A percentile compares a stretch with the other conserved stretches of the same genome.
Evolutionary conservation across 2,329 filamentous ascomycete genomes (phyloP).

Genomic region (Alternaria consortialis): DNA sequence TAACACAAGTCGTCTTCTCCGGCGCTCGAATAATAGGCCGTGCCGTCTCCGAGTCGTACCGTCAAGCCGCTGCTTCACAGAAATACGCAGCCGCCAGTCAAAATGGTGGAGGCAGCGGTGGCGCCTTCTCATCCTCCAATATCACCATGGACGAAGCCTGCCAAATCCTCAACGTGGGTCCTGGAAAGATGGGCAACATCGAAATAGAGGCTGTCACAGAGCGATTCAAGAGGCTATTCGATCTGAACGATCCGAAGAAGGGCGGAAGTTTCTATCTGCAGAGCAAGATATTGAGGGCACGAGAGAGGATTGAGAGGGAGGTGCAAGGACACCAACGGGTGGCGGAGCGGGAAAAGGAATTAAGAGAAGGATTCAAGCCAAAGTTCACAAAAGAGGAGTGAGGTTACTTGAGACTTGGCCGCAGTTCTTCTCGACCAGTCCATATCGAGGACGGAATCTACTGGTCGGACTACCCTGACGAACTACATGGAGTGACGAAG

Average conservation of each 20-base stretch:
- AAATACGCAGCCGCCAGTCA: conserved; percentile 79
- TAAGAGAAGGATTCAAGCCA: conserved; percentile 88
- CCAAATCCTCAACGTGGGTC: conserved; percentile 95
- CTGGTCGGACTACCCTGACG: neutral
- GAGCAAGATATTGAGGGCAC: conserved; percentile 91
- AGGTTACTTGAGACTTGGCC: conserved; percentile 9
- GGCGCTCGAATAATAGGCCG: conserved; percentile 91
- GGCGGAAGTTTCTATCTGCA: conserved; percentile 98
- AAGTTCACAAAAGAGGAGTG: conserved; percentile 85
- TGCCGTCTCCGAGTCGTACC: conserved; percentile 93
- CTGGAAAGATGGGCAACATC: conserved; percentile 78
- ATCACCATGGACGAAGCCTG: conserved; percentile 96
- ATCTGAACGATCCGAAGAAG: conserved; percentile 92
- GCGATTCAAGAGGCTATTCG: conserved; percentile 93
- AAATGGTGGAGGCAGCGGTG: conserved; percentile 57
- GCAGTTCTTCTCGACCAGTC: neutral
- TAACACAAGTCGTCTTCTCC: conserved; percentile 91
- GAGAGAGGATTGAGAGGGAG: conserved; percentile 92
- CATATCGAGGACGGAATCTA: neutral
- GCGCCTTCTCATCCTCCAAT: conserved; percentile 69
- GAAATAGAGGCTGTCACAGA: conserved; percentile 82
- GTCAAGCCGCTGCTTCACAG: conserved; percentile 88
- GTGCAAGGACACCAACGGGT: conserved; percentile 75
- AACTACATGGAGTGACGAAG: conserved; percentile 1
- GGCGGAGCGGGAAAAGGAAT: conserved; percentile 77